These are phyloP conservation scores for Pseudoperonospora humuli DNA, from an alignment of 352 stramenopile species.

Conservation along the genomic window DNA sequence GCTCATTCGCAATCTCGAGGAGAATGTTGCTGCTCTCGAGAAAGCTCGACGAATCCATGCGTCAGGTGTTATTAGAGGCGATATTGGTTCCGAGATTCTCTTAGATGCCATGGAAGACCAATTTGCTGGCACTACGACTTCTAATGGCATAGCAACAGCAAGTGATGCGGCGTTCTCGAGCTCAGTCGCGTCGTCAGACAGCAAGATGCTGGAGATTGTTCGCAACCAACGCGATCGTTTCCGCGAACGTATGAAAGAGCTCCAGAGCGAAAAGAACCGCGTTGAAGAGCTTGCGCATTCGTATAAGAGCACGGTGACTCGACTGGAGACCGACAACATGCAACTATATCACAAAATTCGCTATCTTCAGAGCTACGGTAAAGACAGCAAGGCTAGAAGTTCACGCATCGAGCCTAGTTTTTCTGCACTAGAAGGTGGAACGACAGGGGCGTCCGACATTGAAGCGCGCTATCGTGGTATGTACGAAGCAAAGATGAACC, in stretches of 20 bases:
- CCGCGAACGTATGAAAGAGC: constrained; percentile 76
- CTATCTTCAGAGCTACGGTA: constrained; percentile 75
- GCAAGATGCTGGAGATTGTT: constrained; percentile 83
- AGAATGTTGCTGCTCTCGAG: constrained; percentile 56
- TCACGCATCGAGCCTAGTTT: constrained; percentile 19
- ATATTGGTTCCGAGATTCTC: constrained; percentile 60
- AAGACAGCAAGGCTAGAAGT: constrained; percentile 11
- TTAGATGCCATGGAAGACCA: constrained; percentile 67
- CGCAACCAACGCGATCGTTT: constrained; percentile 74
- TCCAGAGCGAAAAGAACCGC: constrained; percentile 63
- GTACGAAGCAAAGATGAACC: constrained; percentile 90
- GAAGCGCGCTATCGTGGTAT: constrained; percentile 76
- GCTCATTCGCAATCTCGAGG: constrained; percentile 54
- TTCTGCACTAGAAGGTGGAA: constrained; percentile 35
- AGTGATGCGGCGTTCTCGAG: constrained; percentile 3
- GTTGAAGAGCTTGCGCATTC: constrained; percentile 56
- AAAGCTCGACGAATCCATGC: constrained; percentile 22
- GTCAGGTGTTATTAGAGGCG: constrained; percentile 17
- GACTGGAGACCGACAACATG: constrained; percentile 87
- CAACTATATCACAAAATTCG: constrained; percentile 88
- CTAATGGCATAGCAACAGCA: constrained; percentile 9
- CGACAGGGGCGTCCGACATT: constrained; percentile 29
- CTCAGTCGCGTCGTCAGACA: constrained; percentile 31
- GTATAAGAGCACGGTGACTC: constrained; percentile 54
- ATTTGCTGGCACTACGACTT: constrained; percentile 19